Evolutionary conservation across 352 stramenopile species (phyloP).

Genomic region (Elongisporangium undulatum): DNA sequence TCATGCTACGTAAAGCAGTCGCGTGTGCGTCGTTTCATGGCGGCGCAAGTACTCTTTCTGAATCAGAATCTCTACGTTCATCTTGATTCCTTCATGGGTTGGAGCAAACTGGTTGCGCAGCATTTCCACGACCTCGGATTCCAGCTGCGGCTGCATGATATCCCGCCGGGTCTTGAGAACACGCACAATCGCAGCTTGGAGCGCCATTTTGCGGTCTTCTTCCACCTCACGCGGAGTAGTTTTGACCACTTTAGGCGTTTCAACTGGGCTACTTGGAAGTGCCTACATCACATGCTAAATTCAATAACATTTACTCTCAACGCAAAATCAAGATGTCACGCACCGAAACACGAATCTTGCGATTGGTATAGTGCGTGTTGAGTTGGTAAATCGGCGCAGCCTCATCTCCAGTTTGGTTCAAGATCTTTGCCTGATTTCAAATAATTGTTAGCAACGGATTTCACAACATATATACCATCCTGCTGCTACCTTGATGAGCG

Average conservation of each 20-base stretch:
- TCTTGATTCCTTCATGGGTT: constrained; percentile 47
- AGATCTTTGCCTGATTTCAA: constrained; percentile 31
- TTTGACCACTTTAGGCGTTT: constrained; percentile 57
- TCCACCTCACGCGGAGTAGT: constrained; percentile 62
- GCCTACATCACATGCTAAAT: constrained; percentile 9
- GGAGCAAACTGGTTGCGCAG: constrained; percentile 74
- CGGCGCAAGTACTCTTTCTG: constrained; percentile 81
- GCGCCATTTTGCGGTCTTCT: constrained; percentile 86
- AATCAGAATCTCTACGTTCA: constrained; percentile 81
- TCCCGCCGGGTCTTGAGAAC: constrained; percentile 82
- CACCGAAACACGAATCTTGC: constrained; percentile 50
- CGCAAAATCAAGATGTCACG: constrained; percentile 3
- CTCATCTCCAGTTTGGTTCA: constrained; percentile 19
- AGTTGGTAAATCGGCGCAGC: constrained; percentile 27
- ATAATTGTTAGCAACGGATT: neutral
- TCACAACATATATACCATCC: neutral
- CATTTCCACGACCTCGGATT: constrained; percentile 68
- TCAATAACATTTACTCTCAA: neutral
- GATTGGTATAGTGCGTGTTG: constrained; percentile 42
- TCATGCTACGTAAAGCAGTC: constrained; percentile 72
- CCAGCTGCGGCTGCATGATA: constrained; percentile 52
- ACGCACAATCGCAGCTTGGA: constrained; percentile 81
- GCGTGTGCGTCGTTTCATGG: constrained; percentile 51
- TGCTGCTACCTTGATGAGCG: constrained; percentile 65
- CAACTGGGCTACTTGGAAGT: constrained; percentile 59